Percentiles rank a stretch among this genome's conserved stretches.
These are phyloP conservation scores for Aureobasidium namibiae DNA, from an alignment of 2,329 filamentous ascomycete species.

Conservation along the genomic window DNA sequence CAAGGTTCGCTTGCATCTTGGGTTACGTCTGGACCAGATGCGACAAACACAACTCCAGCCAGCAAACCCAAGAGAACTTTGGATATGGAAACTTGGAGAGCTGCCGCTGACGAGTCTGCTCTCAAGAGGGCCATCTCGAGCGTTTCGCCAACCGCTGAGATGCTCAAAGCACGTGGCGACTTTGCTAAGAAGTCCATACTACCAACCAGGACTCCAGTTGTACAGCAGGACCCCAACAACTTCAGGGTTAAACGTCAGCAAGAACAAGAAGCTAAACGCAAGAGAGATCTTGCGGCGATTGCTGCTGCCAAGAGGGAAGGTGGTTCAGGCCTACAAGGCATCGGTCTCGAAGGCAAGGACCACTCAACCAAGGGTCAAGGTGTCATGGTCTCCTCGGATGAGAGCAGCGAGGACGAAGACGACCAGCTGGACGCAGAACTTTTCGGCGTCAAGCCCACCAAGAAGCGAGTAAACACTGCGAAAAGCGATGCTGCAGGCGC, in stretches of 20 bases:
- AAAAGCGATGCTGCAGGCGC: conserved; percentile 24
- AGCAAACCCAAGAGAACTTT: conserved; percentile 20
- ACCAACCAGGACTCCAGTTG: conserved; percentile 23
- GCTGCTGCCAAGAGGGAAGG: conserved; percentile 62
- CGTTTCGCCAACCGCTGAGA: conserved; percentile 22
- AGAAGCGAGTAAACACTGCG: conserved; percentile 33
- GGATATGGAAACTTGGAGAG: conserved; percentile 27
- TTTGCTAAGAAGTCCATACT: conserved; percentile 24
- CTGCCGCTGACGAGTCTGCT: conserved; percentile 24
- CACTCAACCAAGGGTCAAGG: conserved; percentile 67
- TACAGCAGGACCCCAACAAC: conserved; percentile 38
- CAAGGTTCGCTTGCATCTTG: conserved; percentile 34
- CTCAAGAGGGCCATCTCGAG: conserved; percentile 25
- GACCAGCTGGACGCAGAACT: conserved; percentile 57
- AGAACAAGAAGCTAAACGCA: conserved; percentile 66
- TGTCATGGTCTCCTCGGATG: conserved; percentile 80
- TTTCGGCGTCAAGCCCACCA: conserved; percentile 44
- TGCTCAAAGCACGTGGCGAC: conserved; percentile 15
- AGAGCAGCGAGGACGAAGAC: conserved; percentile 41
- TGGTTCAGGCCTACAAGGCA: conserved; percentile 66
- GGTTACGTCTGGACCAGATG: conserved; percentile 25
- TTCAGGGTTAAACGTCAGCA: conserved; percentile 68
- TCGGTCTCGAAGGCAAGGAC: conserved; percentile 70
- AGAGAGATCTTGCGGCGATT: conserved; percentile 62
- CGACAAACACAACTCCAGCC: conserved; percentile 17